Percentiles rank a stretch among this genome's conserved stretches.
These are phyloP conservation scores for Colletotrichum sp. DNA, from an alignment of 2,329 filamentous ascomycete genomes.

Conservation along the genomic window DNA sequence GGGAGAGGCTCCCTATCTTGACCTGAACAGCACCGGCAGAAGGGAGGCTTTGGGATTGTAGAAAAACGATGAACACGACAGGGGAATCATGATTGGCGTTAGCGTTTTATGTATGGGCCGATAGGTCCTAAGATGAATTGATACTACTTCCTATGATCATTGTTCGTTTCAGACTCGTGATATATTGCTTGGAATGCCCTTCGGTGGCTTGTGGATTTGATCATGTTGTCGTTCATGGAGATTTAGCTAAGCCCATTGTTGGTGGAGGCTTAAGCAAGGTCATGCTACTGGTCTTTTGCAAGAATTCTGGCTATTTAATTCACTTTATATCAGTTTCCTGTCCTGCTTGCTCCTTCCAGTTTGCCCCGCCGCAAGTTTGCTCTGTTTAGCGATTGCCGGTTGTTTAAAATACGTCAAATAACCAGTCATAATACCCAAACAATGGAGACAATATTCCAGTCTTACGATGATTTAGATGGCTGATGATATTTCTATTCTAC, in stretches of 20 bases:
- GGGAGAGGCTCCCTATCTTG: slow-evolving; percentile 49
- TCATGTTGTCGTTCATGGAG: not conserved
- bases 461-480: not conserved
- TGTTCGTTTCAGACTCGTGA: not conserved
- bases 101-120: not conserved
- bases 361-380: no score
- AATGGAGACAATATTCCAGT: not conserved
- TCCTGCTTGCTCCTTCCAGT: not conserved
- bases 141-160: not conserved
- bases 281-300: no score
- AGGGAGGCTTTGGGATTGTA: slow-evolving; percentile 38
- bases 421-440: no score
- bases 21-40: slow-evolving; percentile 40
- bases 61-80: not conserved
- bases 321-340: not conserved
- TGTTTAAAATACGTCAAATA: no score
- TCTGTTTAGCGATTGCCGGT: no score
- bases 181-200: fast-evolving
- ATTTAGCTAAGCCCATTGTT: no score
- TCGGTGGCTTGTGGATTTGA: not conserved
- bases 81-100: not conserved
- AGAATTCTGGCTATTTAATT: not conserved
- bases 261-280: no score
- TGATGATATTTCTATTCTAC: not conserved
- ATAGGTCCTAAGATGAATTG: not conserved